These are phyloP conservation scores for Exophiala sp. DNA, from an alignment of 2,329 filamentous ascomycete genomes.

Conservation along the genomic window DNA sequence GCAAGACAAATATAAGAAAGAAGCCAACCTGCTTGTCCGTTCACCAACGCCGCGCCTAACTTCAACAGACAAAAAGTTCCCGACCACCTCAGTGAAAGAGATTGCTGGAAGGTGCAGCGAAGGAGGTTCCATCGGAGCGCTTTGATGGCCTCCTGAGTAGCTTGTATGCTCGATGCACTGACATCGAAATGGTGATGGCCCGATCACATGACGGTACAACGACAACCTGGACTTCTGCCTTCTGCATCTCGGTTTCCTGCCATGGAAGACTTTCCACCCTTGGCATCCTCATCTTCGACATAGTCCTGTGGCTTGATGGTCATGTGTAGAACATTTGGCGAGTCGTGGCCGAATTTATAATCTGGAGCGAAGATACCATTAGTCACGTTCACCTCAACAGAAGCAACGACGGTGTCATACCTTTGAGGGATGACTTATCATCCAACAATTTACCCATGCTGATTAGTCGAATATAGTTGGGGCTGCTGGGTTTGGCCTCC, in stretches of 20 bases:
- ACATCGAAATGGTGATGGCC: not conserved
- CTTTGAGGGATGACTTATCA: constrained; percentile 79
- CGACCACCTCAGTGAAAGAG: no score
- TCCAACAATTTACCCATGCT: constrained; percentile 87
- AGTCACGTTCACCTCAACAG: not conserved
- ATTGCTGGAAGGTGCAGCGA: no score
- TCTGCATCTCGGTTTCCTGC: constrained; percentile 52
- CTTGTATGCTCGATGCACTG: no score
- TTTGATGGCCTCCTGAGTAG: no score
- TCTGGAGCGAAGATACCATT: constrained; percentile 50
- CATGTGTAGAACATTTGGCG: constrained; percentile 90
- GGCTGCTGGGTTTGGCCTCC: constrained; percentile 81
- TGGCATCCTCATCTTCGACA: constrained; percentile 71
- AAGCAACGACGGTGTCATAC: constrained; percentile 44
- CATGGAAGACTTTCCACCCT: constrained; percentile 55
- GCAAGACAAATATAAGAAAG: no score
- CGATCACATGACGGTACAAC: constrained; percentile 60
- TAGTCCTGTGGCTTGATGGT: constrained; percentile 82
- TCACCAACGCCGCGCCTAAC: no score
- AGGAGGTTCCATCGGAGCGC: no score
- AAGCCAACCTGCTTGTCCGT: no score
- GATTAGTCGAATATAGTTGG: constrained; percentile 85
- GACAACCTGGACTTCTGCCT: constrained; percentile 58
- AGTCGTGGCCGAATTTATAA: constrained; percentile 70
- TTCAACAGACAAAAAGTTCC: no score